phyloP scores from a whole-genome alignment of 2,329 filamentous ascomycete genomes.

The Hypoxylon sp. region DNA sequence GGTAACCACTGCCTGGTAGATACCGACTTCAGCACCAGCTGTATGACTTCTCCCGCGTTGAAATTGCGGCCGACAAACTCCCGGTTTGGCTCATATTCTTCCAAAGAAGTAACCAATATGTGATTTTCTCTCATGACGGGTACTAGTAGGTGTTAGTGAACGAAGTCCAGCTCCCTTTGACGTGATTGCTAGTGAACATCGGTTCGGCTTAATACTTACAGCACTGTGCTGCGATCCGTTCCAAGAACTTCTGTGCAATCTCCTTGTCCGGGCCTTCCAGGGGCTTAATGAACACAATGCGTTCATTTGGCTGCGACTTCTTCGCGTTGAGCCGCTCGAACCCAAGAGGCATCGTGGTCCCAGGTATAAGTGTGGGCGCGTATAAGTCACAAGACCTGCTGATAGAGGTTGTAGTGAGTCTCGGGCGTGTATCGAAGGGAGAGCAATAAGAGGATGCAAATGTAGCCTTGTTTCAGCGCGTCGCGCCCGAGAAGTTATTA shows the following conservation, averaged over 20 bases:
- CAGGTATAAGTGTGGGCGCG: background rate
- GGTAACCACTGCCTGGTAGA: conserved; percentile 78
- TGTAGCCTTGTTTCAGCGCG: background rate
- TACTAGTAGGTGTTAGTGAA: conserved; percentile 53
- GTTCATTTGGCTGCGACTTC: conserved; percentile 78
- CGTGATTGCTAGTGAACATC: background rate
- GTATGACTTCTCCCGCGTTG: conserved; percentile 88
- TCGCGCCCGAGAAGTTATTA: background rate
- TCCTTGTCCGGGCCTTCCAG: conserved; percentile 73
- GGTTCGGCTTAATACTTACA: conserved; percentile 55
- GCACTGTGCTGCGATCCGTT: conserved; percentile 85
- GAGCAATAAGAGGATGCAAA: background rate
- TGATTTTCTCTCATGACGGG: conserved; percentile 78
- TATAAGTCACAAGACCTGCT: background rate
- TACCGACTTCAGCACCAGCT: conserved; percentile 81
- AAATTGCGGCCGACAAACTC: conserved; percentile 93
- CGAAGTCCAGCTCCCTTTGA: conserved; percentile 4
- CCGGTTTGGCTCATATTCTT: conserved; percentile 83
- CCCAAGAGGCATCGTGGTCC: conserved; percentile 77
- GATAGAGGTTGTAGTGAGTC: background rate
- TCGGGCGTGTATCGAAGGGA: background rate
- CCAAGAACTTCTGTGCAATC: conserved; percentile 76
- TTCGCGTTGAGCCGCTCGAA: conserved; percentile 84
- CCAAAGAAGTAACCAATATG: conserved; percentile 76
- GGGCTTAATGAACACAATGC: conserved; percentile 88